Conservation (phyloP, 306 rosid species). For the Adenanthera pavonina region DNA sequence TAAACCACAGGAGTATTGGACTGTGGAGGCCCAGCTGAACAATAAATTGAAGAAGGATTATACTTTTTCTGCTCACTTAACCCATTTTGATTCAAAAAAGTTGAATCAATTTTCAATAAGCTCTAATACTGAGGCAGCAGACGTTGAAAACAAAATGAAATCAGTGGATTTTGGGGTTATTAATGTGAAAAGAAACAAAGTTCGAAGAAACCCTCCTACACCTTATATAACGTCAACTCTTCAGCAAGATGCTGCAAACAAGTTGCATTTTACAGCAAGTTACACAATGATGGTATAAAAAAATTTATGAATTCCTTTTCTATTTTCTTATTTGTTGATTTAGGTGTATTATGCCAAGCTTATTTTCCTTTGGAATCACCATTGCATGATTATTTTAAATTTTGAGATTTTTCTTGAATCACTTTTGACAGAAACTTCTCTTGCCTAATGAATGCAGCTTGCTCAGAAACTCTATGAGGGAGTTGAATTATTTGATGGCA, state of each 20-base stretch:
- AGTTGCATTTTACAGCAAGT: slow-evolving; percentile 68
- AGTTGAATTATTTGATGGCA: slow-evolving; percentile 78
- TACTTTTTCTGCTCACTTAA: slow-evolving; percentile 68
- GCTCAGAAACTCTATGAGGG: slow-evolving; percentile 98
- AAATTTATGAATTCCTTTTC: slow-evolving; percentile 32
- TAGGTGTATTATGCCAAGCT: slow-evolving; percentile 14
- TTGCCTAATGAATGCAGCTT: slow-evolving; percentile 64
- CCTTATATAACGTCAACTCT: slow-evolving; percentile 97
- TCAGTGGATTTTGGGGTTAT: slow-evolving; percentile 60
- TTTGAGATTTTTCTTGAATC: slow-evolving; percentile 21
- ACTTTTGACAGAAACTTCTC: slow-evolving; percentile 30
- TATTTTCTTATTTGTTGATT: slow-evolving; percentile 27
- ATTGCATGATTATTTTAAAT: slow-evolving; percentile 18
- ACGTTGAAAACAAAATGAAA: slow-evolving; percentile 58
- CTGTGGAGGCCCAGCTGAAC: slow-evolving; percentile 55
- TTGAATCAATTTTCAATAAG: slow-evolving; percentile 79
- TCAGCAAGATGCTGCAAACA: slow-evolving; percentile 97
- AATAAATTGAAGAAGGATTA: slow-evolving; percentile 43
- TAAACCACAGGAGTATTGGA: slow-evolving; percentile 85
- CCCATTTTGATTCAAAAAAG: slow-evolving; percentile 71
- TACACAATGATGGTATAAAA: slow-evolving; percentile 81
- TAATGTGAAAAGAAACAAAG: slow-evolving; percentile 60
- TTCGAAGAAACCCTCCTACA: slow-evolving; percentile 82
- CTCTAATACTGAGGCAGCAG: slow-evolving; percentile 61
- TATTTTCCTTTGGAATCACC: slow-evolving; percentile 29